Conservation (phyloP, 106 monocot species). For the Gastrodia elata region DNA sequence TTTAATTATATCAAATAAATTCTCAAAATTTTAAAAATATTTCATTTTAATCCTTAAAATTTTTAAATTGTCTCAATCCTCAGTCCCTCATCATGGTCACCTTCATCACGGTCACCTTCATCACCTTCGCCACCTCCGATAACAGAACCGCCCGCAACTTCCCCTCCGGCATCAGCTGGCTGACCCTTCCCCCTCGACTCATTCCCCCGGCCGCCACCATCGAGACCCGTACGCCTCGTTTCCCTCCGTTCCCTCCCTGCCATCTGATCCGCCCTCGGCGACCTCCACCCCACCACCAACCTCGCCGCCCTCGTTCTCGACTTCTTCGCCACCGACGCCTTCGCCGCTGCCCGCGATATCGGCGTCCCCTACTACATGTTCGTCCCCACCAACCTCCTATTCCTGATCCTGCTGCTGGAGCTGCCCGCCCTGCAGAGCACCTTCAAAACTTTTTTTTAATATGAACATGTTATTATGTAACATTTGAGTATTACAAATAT, state of each 20-base stretch:
- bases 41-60: no score
- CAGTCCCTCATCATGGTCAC: no score
- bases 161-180: constrained; percentile 22
- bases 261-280: constrained; percentile 7
- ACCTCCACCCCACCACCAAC: constrained; percentile 5
- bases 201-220: constrained; percentile 22
- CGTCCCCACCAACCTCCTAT: constrained; percentile 35
- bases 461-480: no score
- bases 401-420: constrained; percentile 35
- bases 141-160: constrained; percentile 8
- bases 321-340: constrained; percentile 40
- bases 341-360: constrained; percentile 23
- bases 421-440: constrained; percentile 33
- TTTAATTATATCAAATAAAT: no score
- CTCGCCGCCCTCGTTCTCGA: constrained; percentile 46
- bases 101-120: constrained; percentile 31
- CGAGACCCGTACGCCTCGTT: constrained; percentile 27
- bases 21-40: no score
- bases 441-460: no score
- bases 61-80: no score
- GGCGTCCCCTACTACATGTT: constrained; percentile 36
- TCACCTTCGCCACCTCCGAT: constrained; percentile 17
- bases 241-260: constrained; percentile 19
- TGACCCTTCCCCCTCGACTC: constrained; percentile 36
- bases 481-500: no score